Percentiles rank a stretch among this genome's conserved stretches.
These are phyloP conservation scores for Chaetomium tenue DNA, from an alignment of 495 filamentous ascomycete species.

Conservation along the genomic window DNA sequence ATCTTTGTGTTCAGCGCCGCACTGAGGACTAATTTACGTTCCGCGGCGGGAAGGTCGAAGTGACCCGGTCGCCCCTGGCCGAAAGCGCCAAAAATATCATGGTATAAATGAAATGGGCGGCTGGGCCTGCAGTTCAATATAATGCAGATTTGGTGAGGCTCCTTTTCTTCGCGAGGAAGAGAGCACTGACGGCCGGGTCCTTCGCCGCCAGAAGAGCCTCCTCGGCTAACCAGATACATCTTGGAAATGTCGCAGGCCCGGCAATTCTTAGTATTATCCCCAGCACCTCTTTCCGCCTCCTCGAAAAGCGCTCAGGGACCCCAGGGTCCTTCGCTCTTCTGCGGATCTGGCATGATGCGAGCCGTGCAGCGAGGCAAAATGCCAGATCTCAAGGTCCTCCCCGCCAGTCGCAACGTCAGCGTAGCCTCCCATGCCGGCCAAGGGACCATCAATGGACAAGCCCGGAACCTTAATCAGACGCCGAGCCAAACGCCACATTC, in stretches of 20 bases:
- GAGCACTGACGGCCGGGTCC: conserved; percentile 6
- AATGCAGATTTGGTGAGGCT: conserved; percentile 4
- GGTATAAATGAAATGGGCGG: conserved; percentile 6
- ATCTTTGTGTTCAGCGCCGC: neutral
- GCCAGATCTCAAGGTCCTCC: neutral
- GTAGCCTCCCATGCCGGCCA: neutral
- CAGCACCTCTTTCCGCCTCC: neutral
- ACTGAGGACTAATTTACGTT: conserved; percentile 1
- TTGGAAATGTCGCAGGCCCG: neutral
- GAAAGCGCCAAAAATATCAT: conserved; percentile 7
- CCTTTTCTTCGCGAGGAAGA: neutral
- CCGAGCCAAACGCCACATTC: conserved; percentile 3
- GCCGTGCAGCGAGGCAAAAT: neutral
- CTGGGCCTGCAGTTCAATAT: conserved; percentile 8
- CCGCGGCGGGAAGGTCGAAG: neutral
- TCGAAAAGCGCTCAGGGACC: neutral
- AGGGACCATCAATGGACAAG: neutral
- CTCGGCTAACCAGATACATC: neutral
- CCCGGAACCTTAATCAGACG: conserved; percentile 10
- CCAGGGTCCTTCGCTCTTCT: neutral
- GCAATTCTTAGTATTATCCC: neutral
- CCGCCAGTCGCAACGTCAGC: neutral
- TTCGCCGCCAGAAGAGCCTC: neutral
- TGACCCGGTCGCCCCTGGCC: conserved; percentile 5
- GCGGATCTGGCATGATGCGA: neutral